These are phyloP conservation scores for Suhomyces prunicola DNA, from an alignment of 805 yeast species.

Conservation along the genomic window DNA sequence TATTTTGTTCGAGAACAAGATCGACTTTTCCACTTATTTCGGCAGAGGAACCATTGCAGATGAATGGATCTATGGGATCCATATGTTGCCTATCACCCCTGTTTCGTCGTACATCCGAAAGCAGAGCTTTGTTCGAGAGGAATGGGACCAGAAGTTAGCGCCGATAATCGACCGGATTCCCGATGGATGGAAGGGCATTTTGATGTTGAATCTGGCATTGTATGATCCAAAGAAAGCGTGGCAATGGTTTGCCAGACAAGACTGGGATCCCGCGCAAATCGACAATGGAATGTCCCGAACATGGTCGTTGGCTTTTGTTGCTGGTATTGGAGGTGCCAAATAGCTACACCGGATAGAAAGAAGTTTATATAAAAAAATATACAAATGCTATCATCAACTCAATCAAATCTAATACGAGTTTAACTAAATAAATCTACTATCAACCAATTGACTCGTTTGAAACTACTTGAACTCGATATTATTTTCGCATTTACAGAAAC, in stretches of 20 bases:
- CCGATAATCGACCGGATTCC: conserved; percentile 46
- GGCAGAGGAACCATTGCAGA: conserved; percentile 55
- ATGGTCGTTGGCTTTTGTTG: conserved; percentile 81
- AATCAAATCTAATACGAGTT: too few species aligned
- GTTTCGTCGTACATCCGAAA: conserved; percentile 58
- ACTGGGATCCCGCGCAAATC: conserved; percentile 54
- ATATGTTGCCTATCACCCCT: conserved; percentile 72
- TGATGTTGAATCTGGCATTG: conserved; percentile 72
- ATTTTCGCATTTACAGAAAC: not conserved
- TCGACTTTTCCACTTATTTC: conserved; percentile 72
- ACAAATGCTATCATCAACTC: too few species aligned
- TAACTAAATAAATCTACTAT: too few species aligned
- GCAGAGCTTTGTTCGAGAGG: conserved; percentile 54
- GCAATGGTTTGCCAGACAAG: conserved; percentile 44
- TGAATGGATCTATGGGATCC: conserved; percentile 76
- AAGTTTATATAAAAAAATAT: too few species aligned
- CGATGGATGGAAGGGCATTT: conserved; percentile 71
- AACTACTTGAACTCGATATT: too few species aligned
- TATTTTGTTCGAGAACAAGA: conserved; percentile 67
- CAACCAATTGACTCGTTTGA: too few species aligned
- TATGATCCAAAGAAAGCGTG: conserved; percentile 56
- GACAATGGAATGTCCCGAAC: conserved; percentile 86
- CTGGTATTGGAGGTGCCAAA: conserved; percentile 39
- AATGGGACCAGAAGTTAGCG: conserved; percentile 55
- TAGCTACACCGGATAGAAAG: too few species aligned